Base-by-base conservation (phyloP, 73 alveolate species). In the Paramecium pentaurelia region DNA sequence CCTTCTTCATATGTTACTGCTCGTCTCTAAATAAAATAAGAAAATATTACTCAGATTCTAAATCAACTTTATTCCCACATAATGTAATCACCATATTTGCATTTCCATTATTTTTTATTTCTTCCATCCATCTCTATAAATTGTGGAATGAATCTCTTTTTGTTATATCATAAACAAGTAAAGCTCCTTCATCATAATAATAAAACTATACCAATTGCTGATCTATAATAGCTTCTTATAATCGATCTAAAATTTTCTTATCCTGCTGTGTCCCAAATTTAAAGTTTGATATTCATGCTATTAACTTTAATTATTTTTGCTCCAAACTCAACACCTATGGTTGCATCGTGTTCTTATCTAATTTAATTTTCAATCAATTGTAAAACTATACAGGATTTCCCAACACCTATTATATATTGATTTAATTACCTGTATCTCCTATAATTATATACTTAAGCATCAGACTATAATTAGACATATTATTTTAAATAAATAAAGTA, bases 201-300 rank as follows among this genome's bases (percentile, higher is more conserved):
- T 37, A 36, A 11, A 11, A 32, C 12, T 2, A 64, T 73, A 73
- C 87, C 87, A 36, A 91, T 75, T 1, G 97, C 95, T 12, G 92
- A 93, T 70, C 95, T 95, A 42, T 86, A 94, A 92, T 93, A 95
- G 32, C 95, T 84, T 90, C 96, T 88, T 47, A 95, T 93, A 11
- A 95, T 70, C 34, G 95, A 87, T 40, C 93, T 64, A 90, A 70
- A 88, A 59, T 75, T 71, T 91, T 95, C 98, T 86, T 93, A 91
- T 10, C 98, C 98, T 30, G 98, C 97, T 45, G 97, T 94, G 60
- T 94, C 97, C 97, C 97, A 94, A 25, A 94, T 94, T 92, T 94
- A 88, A 1, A 94, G 92, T 58, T 94, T 86, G 64, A 94, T 92
- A 54, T 86, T 94, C 91, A 71, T 86, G 20, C 92, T 93, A 27